These are phyloP conservation scores for Scedosporium dehoogii DNA, from an alignment of 2,329 filamentous ascomycete species.

Conservation along the genomic window DNA sequence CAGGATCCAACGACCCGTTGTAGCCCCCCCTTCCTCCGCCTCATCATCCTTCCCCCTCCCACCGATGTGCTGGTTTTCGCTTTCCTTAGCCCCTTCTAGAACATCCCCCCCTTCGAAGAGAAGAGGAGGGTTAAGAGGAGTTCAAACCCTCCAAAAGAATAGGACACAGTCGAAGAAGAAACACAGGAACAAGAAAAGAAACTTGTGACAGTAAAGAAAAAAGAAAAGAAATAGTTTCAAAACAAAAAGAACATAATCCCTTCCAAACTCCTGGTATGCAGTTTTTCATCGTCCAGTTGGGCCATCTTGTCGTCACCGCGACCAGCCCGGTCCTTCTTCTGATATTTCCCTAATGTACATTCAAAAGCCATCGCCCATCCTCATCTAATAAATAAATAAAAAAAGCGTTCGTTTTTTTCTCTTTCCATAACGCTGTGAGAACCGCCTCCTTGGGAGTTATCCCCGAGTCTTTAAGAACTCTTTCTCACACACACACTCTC, in stretches of 20 bases:
- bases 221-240: not conserved
- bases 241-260: not conserved
- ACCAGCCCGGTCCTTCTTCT: not conserved
- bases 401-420: not conserved
- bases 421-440: not conserved
- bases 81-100: not conserved
- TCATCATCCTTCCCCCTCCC: not conserved
- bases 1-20: not conserved
- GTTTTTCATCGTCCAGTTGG: constrained; percentile 1
- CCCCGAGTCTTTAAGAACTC: too few species aligned
- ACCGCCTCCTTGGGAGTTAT: not conserved
- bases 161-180: not conserved
- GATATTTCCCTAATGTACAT: constrained; percentile 4
- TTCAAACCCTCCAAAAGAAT: not conserved
- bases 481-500: not conserved
- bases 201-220: not conserved
- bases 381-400: not conserved
- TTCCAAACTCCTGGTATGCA: constrained; percentile 5
- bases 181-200: not conserved
- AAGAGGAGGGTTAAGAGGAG: too few species aligned
- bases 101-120: too few species aligned
- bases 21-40: not conserved
- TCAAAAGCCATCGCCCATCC: not conserved
- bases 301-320: not conserved
- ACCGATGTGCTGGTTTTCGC: not conserved